phyloP scores from a whole-genome alignment of 1,284 basidiomycete species.

The Rhodotorula sp. region DNA sequence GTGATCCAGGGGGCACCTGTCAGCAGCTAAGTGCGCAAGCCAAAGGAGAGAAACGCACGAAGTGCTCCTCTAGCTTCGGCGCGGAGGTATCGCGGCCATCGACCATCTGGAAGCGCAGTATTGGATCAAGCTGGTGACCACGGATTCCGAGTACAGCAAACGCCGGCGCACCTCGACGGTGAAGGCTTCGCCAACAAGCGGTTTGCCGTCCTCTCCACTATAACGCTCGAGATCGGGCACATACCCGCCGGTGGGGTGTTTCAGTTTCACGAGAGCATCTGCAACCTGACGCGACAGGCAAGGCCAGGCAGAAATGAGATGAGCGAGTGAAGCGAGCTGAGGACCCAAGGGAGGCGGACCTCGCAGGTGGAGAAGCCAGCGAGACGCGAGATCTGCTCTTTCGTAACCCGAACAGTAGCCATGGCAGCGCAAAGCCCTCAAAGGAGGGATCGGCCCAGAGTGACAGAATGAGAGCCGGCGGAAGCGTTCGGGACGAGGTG shows the following conservation, averaged over 20 bases:
- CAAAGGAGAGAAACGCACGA: conserved; percentile 53
- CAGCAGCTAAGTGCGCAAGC: background rate
- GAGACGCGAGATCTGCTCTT: conserved; percentile 10
- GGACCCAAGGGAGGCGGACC: background rate
- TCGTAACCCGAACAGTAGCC: background rate
- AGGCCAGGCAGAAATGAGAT: background rate
- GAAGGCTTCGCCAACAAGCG: conserved; percentile 75
- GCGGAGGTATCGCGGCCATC: conserved; percentile 62
- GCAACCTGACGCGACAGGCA: conserved; percentile 63
- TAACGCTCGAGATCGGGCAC: conserved; percentile 74
- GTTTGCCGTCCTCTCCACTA: conserved; percentile 51
- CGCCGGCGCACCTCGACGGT: conserved; percentile 65
- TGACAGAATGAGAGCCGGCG: too few relatives aligned
- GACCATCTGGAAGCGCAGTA: conserved; percentile 61
- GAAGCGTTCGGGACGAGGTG: too few relatives aligned
- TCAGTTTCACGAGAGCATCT: conserved; percentile 85
- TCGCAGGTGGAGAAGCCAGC: conserved; percentile 34
- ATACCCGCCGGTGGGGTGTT: conserved; percentile 71
- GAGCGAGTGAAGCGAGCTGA: background rate
- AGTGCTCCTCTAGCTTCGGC: conserved; percentile 71
- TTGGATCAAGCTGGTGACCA: background rate
- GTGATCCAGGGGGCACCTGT: too few relatives aligned
- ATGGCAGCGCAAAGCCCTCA: background rate
- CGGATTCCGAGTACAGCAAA: background rate
- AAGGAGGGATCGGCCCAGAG: too few relatives aligned